These are phyloP conservation scores for Phytophthora pinifolia DNA, from an alignment of 352 stramenopile genomes.

Conservation along the genomic window DNA sequence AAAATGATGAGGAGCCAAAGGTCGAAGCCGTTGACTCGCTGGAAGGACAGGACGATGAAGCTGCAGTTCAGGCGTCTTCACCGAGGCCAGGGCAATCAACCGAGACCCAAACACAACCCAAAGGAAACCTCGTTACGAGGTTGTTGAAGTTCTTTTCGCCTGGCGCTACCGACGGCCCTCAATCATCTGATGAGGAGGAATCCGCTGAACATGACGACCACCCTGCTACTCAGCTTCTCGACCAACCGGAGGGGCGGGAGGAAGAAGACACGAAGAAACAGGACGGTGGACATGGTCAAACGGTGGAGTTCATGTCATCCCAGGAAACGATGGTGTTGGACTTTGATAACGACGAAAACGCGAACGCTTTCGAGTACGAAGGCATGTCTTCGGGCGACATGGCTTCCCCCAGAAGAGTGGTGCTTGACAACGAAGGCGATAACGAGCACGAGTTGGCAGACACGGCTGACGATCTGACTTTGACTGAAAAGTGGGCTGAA, in stretches of 20 bases:
- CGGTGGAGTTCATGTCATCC: slow-evolving; percentile 27
- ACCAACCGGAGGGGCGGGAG: slow-evolving; percentile 8
- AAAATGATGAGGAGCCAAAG: slow-evolving; percentile 2
- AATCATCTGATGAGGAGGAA: slow-evolving; percentile 6
- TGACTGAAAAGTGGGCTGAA: slow-evolving; percentile 9
- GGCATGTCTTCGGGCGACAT: slow-evolving; percentile 19
- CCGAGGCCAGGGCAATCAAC: not conserved
- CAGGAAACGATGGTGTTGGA: slow-evolving; percentile 31
- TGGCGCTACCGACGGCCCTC: not conserved
- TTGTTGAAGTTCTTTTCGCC: too few species aligned
- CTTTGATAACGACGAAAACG: slow-evolving; percentile 30
- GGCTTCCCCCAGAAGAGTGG: slow-evolving; percentile 6
- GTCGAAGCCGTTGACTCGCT: slow-evolving; percentile 1
- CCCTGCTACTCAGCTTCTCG: slow-evolving; percentile 10
- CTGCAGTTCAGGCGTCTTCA: not conserved
- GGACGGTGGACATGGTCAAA: slow-evolving; percentile 1
- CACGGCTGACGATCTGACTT: not conserved
- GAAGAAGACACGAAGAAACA: slow-evolving; percentile 1
- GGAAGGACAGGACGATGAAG: not conserved
- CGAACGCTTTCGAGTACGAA: slow-evolving; percentile 38
- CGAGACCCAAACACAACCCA: slow-evolving; percentile 11
- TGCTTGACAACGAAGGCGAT: not conserved
- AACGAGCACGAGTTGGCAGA: not conserved
- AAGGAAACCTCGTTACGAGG: not conserved
- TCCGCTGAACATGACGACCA: slow-evolving; percentile 9